A percentile compares a stretch with the other conserved stretches of the same genome.
Conservation (phyloP, 768 basidiomycete genomes). For the Mycena kentingensis region DNA sequence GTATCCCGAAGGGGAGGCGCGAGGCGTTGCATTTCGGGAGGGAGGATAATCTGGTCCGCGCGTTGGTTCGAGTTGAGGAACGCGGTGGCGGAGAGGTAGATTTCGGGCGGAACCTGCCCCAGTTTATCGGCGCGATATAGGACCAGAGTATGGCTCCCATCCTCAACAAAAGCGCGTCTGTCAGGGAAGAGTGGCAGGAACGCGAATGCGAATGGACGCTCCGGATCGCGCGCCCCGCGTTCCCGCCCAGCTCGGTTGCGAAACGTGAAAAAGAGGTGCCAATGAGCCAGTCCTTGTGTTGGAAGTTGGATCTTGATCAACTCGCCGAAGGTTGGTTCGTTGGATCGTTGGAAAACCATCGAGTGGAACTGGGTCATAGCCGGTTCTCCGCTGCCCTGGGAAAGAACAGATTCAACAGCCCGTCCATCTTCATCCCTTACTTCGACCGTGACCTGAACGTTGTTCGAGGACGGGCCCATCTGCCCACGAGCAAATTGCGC, state of each 20-base stretch:
- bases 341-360: slow-evolving; percentile 87
- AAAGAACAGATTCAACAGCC: slow-evolving; percentile 69
- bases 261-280: slow-evolving; percentile 96
- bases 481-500: slow-evolving; percentile 60
- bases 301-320: slow-evolving; percentile 86
- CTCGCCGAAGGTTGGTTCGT: slow-evolving; percentile 90
- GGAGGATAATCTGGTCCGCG: slow-evolving; percentile 57
- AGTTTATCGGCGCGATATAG: slow-evolving; percentile 84
- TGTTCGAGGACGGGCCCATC: slow-evolving; percentile 57
- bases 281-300: slow-evolving; percentile 63
- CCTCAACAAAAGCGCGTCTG: slow-evolving; percentile 76
- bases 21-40: slow-evolving; percentile 61
- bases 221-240: slow-evolving; percentile 47
- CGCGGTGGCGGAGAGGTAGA: slow-evolving; percentile 74
- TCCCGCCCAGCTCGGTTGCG: slow-evolving; percentile 66
- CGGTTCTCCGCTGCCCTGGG: slow-evolving; percentile 84
- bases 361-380: slow-evolving; percentile 81
- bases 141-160: slow-evolving; percentile 83
- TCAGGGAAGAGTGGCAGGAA: slow-evolving; percentile 87
- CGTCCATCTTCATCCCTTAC: slow-evolving; percentile 74
- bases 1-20: slow-evolving; percentile 77
- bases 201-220: slow-evolving; percentile 88
- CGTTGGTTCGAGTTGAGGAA: slow-evolving; percentile 58
- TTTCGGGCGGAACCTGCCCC: slow-evolving; percentile 57
- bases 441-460: slow-evolving; percentile 90